A percentile compares a stretch with the other conserved stretches of the same genome.
Conservation (phyloP, 2,329 filamentous ascomycete genomes). For the Sporothrix humicola region DNA sequence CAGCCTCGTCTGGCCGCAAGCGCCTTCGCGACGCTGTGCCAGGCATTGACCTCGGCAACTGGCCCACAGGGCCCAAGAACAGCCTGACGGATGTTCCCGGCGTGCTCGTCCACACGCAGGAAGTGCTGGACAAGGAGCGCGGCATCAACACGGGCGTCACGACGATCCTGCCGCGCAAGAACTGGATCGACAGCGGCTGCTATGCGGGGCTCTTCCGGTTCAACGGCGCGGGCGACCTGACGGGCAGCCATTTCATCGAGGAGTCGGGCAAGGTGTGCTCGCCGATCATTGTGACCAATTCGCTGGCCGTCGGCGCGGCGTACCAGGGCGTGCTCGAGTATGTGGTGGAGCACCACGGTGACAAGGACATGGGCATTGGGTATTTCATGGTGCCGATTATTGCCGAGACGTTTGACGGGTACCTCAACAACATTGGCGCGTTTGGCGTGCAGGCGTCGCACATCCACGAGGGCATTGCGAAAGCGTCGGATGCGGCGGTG, state of each 20-base stretch:
- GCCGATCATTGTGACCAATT: conserved; percentile 66
- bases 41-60: conserved; percentile 51
- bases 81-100: conserved; percentile 59
- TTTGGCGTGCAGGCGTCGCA: conserved; percentile 62
- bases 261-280: conserved; percentile 65
- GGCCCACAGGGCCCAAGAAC: conserved; percentile 53
- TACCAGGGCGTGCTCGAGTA: conserved; percentile 66
- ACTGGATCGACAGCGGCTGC: conserved; percentile 51
- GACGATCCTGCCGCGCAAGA: conserved; percentile 52
- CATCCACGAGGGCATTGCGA: conserved; percentile 59
- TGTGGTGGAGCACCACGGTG: conserved; percentile 53
- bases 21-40: conserved; percentile 55
- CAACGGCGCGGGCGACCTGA: conserved; percentile 69
- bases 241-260: conserved; percentile 65
- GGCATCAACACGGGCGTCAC: conserved; percentile 53
- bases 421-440: conserved; percentile 61
- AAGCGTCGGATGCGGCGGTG: conserved; percentile 57
- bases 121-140: conserved; percentile 44
- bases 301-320: conserved; percentile 61
- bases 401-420: conserved; percentile 68
- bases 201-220: conserved; percentile 63
- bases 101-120: conserved; percentile 54
- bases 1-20: conserved; percentile 35
- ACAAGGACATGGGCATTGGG: conserved; percentile 45
- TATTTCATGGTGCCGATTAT: conserved; percentile 64